Evolutionary conservation across 306 rosid genomes (phyloP).

Genomic region (Medicago truncatula): MtrunA17r5.0-ANR NC_053046.1:30554001-30554500

Average conservation of each 20-base stretch:
- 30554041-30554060: conserved; percentile 58
- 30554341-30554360: no score
- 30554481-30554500: no score
- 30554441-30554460: no score
- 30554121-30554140: conserved; percentile 18
- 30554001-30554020: conserved; percentile 57
- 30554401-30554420: no score
- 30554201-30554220: neutral
- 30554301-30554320: no score
- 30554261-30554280: neutral
- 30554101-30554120: conserved; percentile 45
- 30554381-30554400: no score
- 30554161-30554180: neutral
- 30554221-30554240: neutral
- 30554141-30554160: neutral
- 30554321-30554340: no score
- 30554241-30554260: neutral
- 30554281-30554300: no score
- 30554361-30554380: no score
- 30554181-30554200: neutral
- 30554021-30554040: conserved; percentile 48
- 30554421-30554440: no score
- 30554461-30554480: no score
- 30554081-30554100: conserved; percentile 49
- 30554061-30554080: conserved; percentile 55